phyloP scores from a whole-genome alignment of 495 filamentous ascomycete genomes.

The Aspergillus diversus region DNA sequence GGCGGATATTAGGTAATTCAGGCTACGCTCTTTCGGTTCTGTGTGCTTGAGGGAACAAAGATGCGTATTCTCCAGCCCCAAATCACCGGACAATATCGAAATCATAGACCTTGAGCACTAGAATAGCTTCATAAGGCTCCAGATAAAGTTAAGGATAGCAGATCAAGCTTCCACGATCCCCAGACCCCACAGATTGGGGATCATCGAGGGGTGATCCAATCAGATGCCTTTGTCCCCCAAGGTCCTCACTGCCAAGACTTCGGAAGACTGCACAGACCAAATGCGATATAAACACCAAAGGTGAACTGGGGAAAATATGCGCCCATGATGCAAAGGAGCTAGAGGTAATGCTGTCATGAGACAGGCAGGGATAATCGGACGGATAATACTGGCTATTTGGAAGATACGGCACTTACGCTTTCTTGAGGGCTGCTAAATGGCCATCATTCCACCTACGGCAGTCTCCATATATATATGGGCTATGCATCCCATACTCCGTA shows the following conservation, averaged over 20 bases:
- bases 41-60: not conserved
- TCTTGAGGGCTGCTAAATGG: too few relatives aligned
- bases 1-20: not conserved
- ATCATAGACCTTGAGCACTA: not conserved
- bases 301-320: too few relatives aligned
- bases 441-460: too few relatives aligned
- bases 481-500: too few relatives aligned
- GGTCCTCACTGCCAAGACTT: not conserved
- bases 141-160: not conserved
- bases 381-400: too few relatives aligned
- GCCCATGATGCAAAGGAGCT: too few relatives aligned
- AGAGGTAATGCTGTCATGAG: too few relatives aligned
- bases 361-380: too few relatives aligned
- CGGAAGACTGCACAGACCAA: too few relatives aligned
- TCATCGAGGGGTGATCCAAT: not conserved
- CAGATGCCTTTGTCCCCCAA: not conserved
- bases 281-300: too few relatives aligned
- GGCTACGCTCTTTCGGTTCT: not conserved
- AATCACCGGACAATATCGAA: not conserved
- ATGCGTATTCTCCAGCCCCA: not conserved
- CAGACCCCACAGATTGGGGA: not conserved
- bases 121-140: not conserved
- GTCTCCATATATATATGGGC: too few relatives aligned
- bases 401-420: too few relatives aligned
- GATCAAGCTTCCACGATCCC: not conserved